These are phyloP conservation scores for Thermomucor indicae-seudaticae DNA, from an alignment of 371 early-diverging fungal species.

Conservation along the genomic window DNA sequence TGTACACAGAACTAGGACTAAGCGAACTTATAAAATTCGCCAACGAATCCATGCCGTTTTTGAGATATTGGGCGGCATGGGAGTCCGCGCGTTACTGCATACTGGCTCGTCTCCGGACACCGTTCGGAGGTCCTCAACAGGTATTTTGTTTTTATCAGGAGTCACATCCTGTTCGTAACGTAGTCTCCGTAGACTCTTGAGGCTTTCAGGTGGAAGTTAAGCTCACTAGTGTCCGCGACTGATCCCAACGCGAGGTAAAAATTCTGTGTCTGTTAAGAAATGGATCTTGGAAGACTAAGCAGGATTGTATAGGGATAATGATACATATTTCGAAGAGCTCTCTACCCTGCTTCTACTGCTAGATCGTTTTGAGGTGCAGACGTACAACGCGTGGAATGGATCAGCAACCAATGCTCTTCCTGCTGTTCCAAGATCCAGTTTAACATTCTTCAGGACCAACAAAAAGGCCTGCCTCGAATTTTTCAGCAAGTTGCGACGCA, in stretches of 20 bases:
- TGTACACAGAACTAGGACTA: too few relatives aligned
- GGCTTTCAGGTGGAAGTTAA: constrained; percentile 59
- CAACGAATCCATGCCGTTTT: constrained; percentile 27
- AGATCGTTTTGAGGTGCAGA: constrained; percentile 72
- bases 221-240: constrained; percentile 12
- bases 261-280: background rate
- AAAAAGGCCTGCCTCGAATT: constrained; percentile 73
- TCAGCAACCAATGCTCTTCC: constrained; percentile 53
- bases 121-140: constrained; percentile 74
- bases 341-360: constrained; percentile 50
- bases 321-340: background rate
- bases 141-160: constrained; percentile 12
- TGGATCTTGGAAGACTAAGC: background rate
- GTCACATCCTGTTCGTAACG: background rate
- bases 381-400: constrained; percentile 64
- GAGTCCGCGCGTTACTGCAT: constrained; percentile 75
- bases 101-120: constrained; percentile 66
- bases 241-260: background rate
- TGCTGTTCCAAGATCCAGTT: constrained; percentile 59
- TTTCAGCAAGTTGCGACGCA: constrained; percentile 59
- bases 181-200: constrained; percentile 54
- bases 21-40: constrained; percentile 18
- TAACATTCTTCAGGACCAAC: constrained; percentile 72
- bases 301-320: constrained; percentile 1
- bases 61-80: constrained; percentile 75